A percentile compares a stretch with the other conserved stretches of the same genome.
phyloP scores from a whole-genome alignment of 495 filamentous ascomycete species.

The Xylaria curta region DNA sequence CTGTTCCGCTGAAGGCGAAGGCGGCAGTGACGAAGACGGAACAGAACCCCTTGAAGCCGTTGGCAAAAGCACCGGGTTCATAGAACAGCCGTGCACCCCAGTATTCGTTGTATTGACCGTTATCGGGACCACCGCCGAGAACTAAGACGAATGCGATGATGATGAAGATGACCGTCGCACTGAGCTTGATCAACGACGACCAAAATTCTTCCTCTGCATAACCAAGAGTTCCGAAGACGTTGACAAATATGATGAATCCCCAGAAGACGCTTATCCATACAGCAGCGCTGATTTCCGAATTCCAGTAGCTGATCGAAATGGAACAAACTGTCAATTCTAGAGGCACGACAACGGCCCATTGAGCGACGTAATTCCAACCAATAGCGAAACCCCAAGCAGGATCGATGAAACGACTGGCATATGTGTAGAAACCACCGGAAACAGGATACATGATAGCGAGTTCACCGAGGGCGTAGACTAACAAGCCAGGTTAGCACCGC shows the following conservation, averaged over 20 bases:
- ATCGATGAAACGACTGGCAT: conserved; percentile 76
- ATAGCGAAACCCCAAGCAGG: conserved; percentile 86
- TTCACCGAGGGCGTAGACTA: conserved; percentile 75
- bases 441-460: conserved; percentile 76
- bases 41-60: conserved; percentile 76
- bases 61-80: conserved; percentile 72
- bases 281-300: conserved; percentile 55
- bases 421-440: conserved; percentile 64
- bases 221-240: conserved; percentile 73
- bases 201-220: conserved; percentile 73
- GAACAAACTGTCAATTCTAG: conserved; percentile 62
- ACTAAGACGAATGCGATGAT: conserved; percentile 74
- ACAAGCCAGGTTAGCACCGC: not conserved
- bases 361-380: conserved; percentile 78
- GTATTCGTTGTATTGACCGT: conserved; percentile 57
- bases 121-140: conserved; percentile 66
- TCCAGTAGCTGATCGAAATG: conserved; percentile 65
- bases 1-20: conserved; percentile 76
- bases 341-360: conserved; percentile 66
- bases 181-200: conserved; percentile 61
- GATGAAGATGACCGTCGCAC: conserved; percentile 72
- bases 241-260: conserved; percentile 62
- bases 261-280: conserved; percentile 72
- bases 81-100: conserved; percentile 69
- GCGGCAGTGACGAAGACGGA: conserved; percentile 76